Conservation (phyloP, 805 yeast species). For the Lipomyces yamanashiensis region DNA sequence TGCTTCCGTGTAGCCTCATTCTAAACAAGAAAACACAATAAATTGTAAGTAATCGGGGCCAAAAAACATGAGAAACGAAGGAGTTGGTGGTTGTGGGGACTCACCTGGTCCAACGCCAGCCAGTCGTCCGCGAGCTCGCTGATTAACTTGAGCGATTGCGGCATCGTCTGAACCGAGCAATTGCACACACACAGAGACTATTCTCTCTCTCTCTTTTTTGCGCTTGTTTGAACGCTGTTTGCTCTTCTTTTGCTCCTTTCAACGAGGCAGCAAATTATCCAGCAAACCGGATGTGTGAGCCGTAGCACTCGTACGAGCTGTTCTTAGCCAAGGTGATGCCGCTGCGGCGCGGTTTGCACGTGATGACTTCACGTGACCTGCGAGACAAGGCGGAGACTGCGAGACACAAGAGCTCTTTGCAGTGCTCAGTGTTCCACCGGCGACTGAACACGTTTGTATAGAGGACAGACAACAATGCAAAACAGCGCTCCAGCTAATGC, state of each 20-base stretch:
- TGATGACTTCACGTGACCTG: background rate
- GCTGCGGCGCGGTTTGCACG: no score
- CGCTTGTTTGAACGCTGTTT: no score
- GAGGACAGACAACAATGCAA: background rate
- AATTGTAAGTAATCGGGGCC: background rate
- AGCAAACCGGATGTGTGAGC: no score
- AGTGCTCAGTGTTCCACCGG: slow-evolving; percentile 3
- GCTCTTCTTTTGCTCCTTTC: no score
- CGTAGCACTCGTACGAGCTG: no score
- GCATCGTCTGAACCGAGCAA: background rate
- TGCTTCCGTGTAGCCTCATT: slow-evolving; percentile 59
- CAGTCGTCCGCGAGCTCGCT: slow-evolving; percentile 47
- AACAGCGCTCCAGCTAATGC: slow-evolving; percentile 7
- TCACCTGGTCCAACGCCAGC: slow-evolving; percentile 49
- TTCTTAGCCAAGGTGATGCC: no score
- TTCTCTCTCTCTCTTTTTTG: no score
- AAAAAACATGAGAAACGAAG: background rate
- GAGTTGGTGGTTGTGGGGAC: slow-evolving; percentile 18
- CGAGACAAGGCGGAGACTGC: background rate
- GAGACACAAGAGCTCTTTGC: background rate
- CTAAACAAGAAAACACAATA: slow-evolving; percentile 21
- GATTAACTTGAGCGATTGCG: slow-evolving; percentile 23
- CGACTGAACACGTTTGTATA: background rate
- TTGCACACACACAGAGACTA: background rate
- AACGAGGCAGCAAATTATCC: no score